phyloP scores from a whole-genome alignment of 179 eudicot genomes.

The Silene coronaria region DNA sequence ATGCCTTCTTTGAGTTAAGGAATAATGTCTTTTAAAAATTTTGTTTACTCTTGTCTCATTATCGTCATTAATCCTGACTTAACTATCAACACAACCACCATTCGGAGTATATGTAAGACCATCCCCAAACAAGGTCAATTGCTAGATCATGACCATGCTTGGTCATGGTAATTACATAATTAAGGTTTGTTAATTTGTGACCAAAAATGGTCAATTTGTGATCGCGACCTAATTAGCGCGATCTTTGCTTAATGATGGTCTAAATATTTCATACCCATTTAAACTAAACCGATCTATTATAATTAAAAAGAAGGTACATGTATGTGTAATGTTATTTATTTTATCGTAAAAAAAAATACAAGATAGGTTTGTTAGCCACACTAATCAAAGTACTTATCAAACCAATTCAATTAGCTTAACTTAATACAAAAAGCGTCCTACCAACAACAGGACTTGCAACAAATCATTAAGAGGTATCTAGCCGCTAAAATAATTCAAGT shows the following conservation, averaged over 20 bases:
- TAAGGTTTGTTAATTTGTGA: no score
- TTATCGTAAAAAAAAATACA: not conserved
- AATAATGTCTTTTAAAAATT: not conserved
- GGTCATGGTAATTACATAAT: no score
- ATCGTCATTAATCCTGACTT: not conserved
- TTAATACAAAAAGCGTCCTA: not conserved
- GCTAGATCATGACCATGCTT: no score
- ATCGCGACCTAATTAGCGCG: no score
- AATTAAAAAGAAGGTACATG: no score
- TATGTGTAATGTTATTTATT: no score
- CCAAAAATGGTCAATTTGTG: no score
- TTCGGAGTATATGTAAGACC: no score
- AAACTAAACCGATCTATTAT: not conserved
- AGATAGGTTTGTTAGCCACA: conserved; percentile 6
- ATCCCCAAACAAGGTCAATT: no score
- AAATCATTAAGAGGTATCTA: conserved; percentile 10
- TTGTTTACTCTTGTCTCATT: not conserved
- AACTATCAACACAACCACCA: no score
- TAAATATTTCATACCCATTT: not conserved
- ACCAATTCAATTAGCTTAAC: not conserved
- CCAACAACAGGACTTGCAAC: conserved; percentile 4
- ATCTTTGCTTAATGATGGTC: no score
- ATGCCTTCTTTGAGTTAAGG: not conserved
- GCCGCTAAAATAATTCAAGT: not conserved
- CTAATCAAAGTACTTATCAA: not conserved